Evolutionary conservation across 805 yeast species (phyloP), one percentile per base, ranked within the genome.

Genomic region (Sugiyamaella americana): DNA sequence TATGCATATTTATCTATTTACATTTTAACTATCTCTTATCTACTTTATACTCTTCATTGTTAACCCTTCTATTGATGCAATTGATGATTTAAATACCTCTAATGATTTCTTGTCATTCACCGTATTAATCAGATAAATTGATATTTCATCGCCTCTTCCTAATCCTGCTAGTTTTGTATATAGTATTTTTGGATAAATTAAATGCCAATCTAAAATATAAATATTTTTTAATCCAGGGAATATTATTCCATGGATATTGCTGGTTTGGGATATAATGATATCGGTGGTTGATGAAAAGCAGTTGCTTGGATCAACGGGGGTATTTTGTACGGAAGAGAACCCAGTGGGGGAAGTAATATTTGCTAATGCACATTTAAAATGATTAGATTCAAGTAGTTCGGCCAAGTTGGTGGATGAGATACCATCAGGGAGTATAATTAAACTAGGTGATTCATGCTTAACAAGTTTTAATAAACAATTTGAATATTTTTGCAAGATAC

Each of bases 241-340:
- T 29, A 41, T 34, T 3, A 48, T 38, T 13, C 51, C 51, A n/a
- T 38, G 46, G 17, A 41, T 30, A 23, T 41, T 37, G 19, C 10
- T 16, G 2, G 44, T 30, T 26, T 41, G 40, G 4, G 22, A 10
- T 6, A 48, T 36, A 5, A 48, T 22, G 20, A 30, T 41, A 41
- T 22, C 38, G n/a, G 19, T 19, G 11, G 35, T 4, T 17, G 6
- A 23, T 13, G n/a, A 16, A 20, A 37, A 44, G 6, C 24, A 37
- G 13, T 13, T 22, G 13, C 26, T 11, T 3, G 47, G 37, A 29
- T 44, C 20, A 10, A 38, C 8, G 16, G 32, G 24, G 24, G 37
- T 21, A 16, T n/a, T 30, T 5, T n/a, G 26, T 3, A 8, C 13
- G n/a, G 37, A 17, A 8, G 30, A 19, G 5, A 44, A 44, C 5